A percentile compares a stretch with the other conserved stretches of the same genome.
These are phyloP conservation scores for Xerocomus brunneocitrinus DNA, from an alignment of 768 basidiomycete genomes.

Conservation along the genomic window DNA sequence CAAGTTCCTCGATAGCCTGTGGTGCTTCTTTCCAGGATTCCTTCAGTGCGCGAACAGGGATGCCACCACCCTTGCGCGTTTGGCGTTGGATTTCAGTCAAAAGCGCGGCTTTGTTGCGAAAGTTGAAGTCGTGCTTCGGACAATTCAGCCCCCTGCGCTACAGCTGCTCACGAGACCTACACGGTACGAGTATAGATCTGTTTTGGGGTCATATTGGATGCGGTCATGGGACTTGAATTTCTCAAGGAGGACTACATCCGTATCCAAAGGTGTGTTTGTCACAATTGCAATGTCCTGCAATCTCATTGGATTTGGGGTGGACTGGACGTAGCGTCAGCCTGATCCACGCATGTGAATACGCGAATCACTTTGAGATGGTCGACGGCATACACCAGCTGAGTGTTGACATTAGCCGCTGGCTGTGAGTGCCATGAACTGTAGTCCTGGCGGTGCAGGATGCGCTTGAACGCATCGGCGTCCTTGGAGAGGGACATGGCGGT, in stretches of 20 bases:
- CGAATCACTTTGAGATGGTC: constrained; percentile 67
- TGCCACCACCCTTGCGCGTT: constrained; percentile 78
- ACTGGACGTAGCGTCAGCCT: constrained; percentile 32
- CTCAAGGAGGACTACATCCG: constrained; percentile 65
- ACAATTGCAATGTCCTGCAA: constrained; percentile 83
- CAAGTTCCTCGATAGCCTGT: constrained; percentile 81
- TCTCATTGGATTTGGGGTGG: constrained; percentile 75
- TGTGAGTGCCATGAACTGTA: constrained; percentile 82
- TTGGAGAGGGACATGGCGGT: constrained; percentile 59
- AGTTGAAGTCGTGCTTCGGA: constrained; percentile 76
- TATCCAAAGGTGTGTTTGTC: constrained; percentile 72
- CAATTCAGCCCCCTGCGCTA: constrained; percentile 4
- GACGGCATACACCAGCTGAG: constrained; percentile 82
- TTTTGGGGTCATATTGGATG: constrained; percentile 76
- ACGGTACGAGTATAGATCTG: constrained; percentile 82
- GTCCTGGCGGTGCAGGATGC: constrained; percentile 57
- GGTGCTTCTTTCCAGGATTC: constrained; percentile 91
- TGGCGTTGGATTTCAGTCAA: constrained; percentile 83
- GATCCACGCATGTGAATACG: constrained; percentile 1
- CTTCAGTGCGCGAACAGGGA: constrained; percentile 78
- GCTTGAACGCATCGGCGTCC: constrained; percentile 70
- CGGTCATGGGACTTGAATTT: constrained; percentile 80
- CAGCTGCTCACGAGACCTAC: constrained; percentile 37
- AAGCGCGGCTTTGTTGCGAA: constrained; percentile 79
- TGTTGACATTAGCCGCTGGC: constrained; percentile 82